Evolutionary conservation across 2,329 filamentous ascomycete species (phyloP).

Genomic region (Erysiphe pulchra): DNA sequence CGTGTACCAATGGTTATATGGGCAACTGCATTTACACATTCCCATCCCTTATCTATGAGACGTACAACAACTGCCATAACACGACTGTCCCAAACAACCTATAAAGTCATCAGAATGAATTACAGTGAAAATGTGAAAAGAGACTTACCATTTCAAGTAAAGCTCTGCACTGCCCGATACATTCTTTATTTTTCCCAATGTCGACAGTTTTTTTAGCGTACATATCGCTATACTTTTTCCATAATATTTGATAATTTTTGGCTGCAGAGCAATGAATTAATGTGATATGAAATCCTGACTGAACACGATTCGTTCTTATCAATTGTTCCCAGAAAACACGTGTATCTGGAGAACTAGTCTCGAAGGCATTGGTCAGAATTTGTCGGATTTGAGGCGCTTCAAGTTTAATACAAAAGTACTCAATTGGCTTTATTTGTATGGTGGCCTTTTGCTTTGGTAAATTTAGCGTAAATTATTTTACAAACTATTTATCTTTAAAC

Average conservation of each 20-base stretch:
- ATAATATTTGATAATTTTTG: slow-evolving; percentile 38
- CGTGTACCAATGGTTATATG: slow-evolving; percentile 82
- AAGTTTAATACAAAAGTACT: slow-evolving; percentile 38
- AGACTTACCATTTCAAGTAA: slow-evolving; percentile 26
- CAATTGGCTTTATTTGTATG: slow-evolving; percentile 19
- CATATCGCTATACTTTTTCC: slow-evolving; percentile 44
- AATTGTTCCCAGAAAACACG: slow-evolving; percentile 53
- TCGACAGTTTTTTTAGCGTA: slow-evolving; percentile 18
- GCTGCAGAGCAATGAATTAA: slow-evolving; percentile 56
- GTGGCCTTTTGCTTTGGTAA: too few species aligned
- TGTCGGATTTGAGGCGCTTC: slow-evolving; percentile 23
- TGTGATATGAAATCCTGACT: slow-evolving; percentile 78
- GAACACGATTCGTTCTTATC: slow-evolving; percentile 46
- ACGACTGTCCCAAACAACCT: slow-evolving; percentile 55
- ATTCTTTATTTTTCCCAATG: slow-evolving; percentile 17
- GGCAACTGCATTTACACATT: slow-evolving; percentile 51
- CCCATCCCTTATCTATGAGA: slow-evolving; percentile 35
- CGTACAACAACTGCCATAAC: slow-evolving; percentile 83
- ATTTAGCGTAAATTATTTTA: too few species aligned
- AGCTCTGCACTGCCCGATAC: slow-evolving; percentile 38
- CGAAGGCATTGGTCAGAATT: slow-evolving; percentile 47
- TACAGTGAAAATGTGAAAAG: neutral
- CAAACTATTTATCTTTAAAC: too few species aligned
- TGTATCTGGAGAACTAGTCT: slow-evolving; percentile 20
- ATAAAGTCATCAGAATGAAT: neutral